Conservation (phyloP, 2,329 filamentous ascomycete species). For the Basipetospora chlamydospora region DNA sequence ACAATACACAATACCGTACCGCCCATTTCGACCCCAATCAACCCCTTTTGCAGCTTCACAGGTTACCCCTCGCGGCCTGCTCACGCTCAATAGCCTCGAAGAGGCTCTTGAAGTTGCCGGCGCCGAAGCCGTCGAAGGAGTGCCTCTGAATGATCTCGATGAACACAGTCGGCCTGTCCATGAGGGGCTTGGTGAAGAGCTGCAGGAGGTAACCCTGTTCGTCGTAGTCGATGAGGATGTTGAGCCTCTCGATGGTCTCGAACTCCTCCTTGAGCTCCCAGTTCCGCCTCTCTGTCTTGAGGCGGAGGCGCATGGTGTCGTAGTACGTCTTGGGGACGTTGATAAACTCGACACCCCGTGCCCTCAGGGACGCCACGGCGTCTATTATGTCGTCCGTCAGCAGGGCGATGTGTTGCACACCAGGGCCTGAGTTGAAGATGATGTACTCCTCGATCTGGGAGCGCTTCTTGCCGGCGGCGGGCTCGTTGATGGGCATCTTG, state of each 20-base stretch:
- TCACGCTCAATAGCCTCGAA: constrained; percentile 94
- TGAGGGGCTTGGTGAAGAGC: constrained; percentile 72
- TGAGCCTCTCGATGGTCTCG: constrained; percentile 58
- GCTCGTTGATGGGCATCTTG: constrained; percentile 99
- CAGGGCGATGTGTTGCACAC: constrained; percentile 88
- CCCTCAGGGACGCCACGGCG: constrained; percentile 62
- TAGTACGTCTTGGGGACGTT: constrained; percentile 81
- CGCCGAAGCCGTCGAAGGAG: constrained; percentile 82
- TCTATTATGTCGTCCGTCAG: constrained; percentile 67
- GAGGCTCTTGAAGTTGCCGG: constrained; percentile 87
- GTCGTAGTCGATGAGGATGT: constrained; percentile 91
- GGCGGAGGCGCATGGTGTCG: constrained; percentile 54
- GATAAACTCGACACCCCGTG: constrained; percentile 89
- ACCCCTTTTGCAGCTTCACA: constrained; percentile 28
- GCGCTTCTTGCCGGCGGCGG: constrained; percentile 76
- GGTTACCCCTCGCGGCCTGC: constrained; percentile 72
- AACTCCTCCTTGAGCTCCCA: constrained; percentile 67
- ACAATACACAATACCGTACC: too few species aligned
- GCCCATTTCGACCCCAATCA: too few species aligned
- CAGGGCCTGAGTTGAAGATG: constrained; percentile 75
- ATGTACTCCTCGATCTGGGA: constrained; percentile 92
- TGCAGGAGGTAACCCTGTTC: constrained; percentile 73
- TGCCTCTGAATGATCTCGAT: constrained; percentile 92
- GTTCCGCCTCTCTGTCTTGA: constrained; percentile 46
- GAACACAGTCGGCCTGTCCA: constrained; percentile 91